Evolutionary conservation across 805 yeast genomes (phyloP).

Genomic region (Cyberlindnera sargentensis): DNA sequence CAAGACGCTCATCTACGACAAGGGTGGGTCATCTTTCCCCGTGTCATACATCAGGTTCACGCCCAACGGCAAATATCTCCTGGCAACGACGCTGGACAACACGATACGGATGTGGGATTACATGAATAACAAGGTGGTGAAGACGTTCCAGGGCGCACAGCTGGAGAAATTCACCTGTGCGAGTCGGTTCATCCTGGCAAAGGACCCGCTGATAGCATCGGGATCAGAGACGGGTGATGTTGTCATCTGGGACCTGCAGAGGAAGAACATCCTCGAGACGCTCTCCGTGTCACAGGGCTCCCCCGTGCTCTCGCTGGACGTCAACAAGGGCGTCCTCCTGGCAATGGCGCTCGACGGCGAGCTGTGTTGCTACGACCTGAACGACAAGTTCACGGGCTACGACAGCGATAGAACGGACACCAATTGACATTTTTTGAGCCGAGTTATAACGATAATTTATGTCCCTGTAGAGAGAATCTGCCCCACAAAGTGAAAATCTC

Average conservation of each 20-base stretch:
- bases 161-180: constrained; percentile 45
- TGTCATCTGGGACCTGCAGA: constrained; percentile 61
- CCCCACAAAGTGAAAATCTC: too few species aligned
- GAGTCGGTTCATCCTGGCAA: constrained; percentile 39
- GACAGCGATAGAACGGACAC: constrained; percentile 10
- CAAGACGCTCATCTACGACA: constrained; percentile 78
- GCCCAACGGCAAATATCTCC: constrained; percentile 72
- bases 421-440: constrained; percentile 1
- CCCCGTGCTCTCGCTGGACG: constrained; percentile 16
- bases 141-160: constrained; percentile 45
- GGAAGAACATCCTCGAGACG: constrained; percentile 36
- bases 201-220: constrained; percentile 41
- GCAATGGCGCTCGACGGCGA: constrained; percentile 11
- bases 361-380: background rate
- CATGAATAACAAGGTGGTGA: constrained; percentile 70
- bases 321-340: constrained; percentile 1
- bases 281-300: constrained; percentile 4
- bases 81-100: constrained; percentile 80
- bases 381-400: constrained; percentile 1
- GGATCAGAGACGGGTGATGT: constrained; percentile 54
- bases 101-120: constrained; percentile 79
- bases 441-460: too few species aligned
- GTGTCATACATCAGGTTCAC: constrained; percentile 66
- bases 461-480: too few species aligned
- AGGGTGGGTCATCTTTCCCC: constrained; percentile 71